Conservation (phyloP, 345 rosid species). For the Hibiscus syriacus region DNA sequence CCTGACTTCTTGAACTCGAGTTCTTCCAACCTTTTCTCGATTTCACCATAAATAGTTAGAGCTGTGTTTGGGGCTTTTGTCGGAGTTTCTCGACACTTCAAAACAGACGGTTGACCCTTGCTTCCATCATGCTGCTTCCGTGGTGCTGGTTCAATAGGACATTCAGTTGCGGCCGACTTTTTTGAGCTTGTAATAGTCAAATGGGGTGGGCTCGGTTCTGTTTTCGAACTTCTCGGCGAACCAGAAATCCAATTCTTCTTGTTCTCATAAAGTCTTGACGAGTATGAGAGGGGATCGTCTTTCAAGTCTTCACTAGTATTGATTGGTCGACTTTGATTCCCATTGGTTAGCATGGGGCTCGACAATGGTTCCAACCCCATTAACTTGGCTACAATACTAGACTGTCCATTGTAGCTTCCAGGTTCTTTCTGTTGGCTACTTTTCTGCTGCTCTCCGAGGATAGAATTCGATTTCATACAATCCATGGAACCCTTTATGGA, state of each 20-base stretch:
- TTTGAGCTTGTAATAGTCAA: constrained; percentile 33
- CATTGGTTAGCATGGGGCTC: constrained; percentile 20
- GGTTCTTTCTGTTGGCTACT: constrained; percentile 38
- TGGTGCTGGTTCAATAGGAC: constrained; percentile 59
- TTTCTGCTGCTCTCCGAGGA: constrained; percentile 18
- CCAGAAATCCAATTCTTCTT: constrained; percentile 30
- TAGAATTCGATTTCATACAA: constrained; percentile 28
- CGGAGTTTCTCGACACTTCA: constrained; percentile 22
- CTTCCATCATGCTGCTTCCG: constrained; percentile 54
- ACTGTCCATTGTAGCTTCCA: constrained; percentile 46
- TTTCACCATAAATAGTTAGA: constrained; percentile 64
- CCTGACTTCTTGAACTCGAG: constrained; percentile 73
- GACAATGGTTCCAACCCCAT: constrained; percentile 83
- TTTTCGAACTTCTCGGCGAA: constrained; percentile 42
- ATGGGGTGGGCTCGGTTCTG: constrained; percentile 34
- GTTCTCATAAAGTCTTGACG: constrained; percentile 25
- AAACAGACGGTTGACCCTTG: constrained; percentile 30
- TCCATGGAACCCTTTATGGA: constrained; percentile 35
- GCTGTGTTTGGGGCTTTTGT: constrained; percentile 24
- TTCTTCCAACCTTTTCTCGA: constrained; percentile 71
- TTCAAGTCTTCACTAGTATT: constrained; percentile 18
- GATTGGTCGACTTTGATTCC: constrained; percentile 16
- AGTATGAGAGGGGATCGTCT: constrained; percentile 18
- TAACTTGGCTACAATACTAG: constrained; percentile 72
- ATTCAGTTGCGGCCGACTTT: constrained; percentile 37